phyloP scores from a whole-genome alignment of 1,284 basidiomycete species.

The Waitea zeae region DNA sequence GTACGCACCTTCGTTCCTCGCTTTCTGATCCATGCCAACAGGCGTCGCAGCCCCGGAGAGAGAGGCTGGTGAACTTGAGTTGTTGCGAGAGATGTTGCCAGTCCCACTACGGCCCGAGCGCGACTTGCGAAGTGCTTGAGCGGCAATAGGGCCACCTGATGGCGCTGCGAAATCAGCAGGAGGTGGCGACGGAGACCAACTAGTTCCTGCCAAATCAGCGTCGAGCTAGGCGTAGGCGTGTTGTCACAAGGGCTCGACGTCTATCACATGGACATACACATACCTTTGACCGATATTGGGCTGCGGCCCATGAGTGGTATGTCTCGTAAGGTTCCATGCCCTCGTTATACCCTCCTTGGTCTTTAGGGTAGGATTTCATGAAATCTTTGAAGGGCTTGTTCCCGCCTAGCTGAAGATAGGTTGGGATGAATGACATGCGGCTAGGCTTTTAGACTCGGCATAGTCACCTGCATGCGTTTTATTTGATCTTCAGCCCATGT shows the following conservation, averaged over 20 bases:
- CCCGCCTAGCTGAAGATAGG: constrained; percentile 62
- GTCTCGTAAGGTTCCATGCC: constrained; percentile 59
- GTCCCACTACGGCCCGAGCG: constrained; percentile 38
- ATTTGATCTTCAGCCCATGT: constrained; percentile 88
- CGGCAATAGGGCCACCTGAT: constrained; percentile 38
- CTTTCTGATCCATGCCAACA: constrained; percentile 36
- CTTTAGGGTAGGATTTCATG: constrained; percentile 57
- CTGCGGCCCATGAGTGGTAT: constrained; percentile 84
- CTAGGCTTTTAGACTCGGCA: constrained; percentile 6
- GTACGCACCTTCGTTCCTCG: constrained; percentile 44
- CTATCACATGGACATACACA: constrained; percentile 6
- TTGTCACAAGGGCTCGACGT: not conserved
- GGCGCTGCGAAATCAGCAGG: constrained; percentile 23
- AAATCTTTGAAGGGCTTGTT: constrained; percentile 71
- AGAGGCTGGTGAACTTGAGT: constrained; percentile 37
- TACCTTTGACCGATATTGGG: constrained; percentile 86
- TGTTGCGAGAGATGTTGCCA: constrained; percentile 25
- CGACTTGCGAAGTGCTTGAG: constrained; percentile 63
- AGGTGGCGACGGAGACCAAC: constrained; percentile 55
- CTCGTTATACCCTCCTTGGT: constrained; percentile 60
- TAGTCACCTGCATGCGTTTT: constrained; percentile 69
- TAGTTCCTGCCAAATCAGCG: constrained; percentile 44
- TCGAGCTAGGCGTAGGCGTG: constrained; percentile 34
- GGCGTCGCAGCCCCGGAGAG: constrained; percentile 17
- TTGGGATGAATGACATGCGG: constrained; percentile 7